These are phyloP conservation scores for Geotrichum histeridarum DNA, from an alignment of 1,139 yeast genomes.

Conservation along the genomic window DNA sequence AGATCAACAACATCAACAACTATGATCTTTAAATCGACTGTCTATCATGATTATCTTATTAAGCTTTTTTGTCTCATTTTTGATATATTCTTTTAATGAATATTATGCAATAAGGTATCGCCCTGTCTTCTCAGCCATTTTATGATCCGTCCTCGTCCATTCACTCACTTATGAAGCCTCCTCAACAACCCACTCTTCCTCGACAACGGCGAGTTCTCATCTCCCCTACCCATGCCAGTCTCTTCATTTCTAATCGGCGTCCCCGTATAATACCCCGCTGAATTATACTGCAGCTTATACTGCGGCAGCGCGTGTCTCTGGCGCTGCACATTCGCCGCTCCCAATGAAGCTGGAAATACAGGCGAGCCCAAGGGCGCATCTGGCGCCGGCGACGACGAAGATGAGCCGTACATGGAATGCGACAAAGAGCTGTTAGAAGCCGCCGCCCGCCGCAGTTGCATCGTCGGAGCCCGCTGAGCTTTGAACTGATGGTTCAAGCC, in stretches of 20 bases:
- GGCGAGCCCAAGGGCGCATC: conserved; percentile 18
- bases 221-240: background rate
- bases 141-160: background rate
- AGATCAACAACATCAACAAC: too few species aligned
- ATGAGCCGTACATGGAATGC: background rate
- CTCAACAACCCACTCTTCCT: conserved; percentile 5
- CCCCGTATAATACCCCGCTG: conserved; percentile 20
- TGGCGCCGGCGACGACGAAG: conserved; percentile 2
- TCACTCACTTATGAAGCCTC: conserved; percentile 6
- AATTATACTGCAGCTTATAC: conserved; percentile 10
- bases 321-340: conserved; percentile 9
- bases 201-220: background rate
- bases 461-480: conserved; percentile 45
- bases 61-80: too few species aligned
- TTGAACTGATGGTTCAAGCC: conserved; percentile 40
- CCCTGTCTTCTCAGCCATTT: background rate
- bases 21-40: too few species aligned
- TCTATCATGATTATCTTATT: too few species aligned
- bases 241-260: background rate
- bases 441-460: background rate
- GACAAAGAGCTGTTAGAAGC: background rate
- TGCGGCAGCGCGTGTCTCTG: conserved; percentile 5
- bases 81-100: too few species aligned
- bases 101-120: too few species aligned
- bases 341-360: conserved; percentile 16